Base-by-base conservation (phyloP, 1,284 basidiomycete species). In the Phylloporus sp. region DNA sequence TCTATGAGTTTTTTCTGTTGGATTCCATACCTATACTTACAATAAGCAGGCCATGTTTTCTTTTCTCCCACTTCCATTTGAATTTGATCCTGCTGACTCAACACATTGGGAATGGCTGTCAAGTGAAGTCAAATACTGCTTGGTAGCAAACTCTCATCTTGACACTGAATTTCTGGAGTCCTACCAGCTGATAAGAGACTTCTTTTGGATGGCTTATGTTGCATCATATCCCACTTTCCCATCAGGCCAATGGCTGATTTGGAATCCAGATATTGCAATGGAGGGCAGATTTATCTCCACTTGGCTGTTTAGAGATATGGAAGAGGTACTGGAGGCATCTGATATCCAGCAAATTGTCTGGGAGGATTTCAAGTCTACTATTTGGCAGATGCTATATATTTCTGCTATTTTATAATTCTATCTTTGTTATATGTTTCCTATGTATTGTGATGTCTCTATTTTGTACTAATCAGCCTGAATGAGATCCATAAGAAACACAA, bases 121-220 rank as follows among this genome's bases (percentile, higher is more conserved):
- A 4, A 64, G 40, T 34, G 20, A 20, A 6, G 64, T 64, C 12
- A 24, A 64, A 8, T 0, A 2, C 13, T 64, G 63, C 29, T 29
- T 63, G 24, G 11, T 55, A 13, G 13, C 50, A 53, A 31, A 26
- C 22, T 44, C 61, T 18, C 2, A 13, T 28, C 34, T 62, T 10
- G 29, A 49, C 5, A 34, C 22, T 20, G 28, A 31, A 10, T 11
- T 54, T 34, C 61, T 26, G 4, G 28, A 18, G 11, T n/a, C 8
- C 22, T 64, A 57, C 37, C 4, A 2, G 17, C 12, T 61, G 8
- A 61, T 58, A 37, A 15, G 7, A 4, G 56, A 62, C 18, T 40
- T 64, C 13, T 67, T 67, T 37, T 65, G 60, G 65, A 65, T 66
- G 65, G 53, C 54, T 8, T 66, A 53, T n/a, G 22, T 65, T 24